These are phyloP conservation scores for Populus deltoides DNA, from an alignment of 345 rosid species.

Conservation along the genomic window DNA sequence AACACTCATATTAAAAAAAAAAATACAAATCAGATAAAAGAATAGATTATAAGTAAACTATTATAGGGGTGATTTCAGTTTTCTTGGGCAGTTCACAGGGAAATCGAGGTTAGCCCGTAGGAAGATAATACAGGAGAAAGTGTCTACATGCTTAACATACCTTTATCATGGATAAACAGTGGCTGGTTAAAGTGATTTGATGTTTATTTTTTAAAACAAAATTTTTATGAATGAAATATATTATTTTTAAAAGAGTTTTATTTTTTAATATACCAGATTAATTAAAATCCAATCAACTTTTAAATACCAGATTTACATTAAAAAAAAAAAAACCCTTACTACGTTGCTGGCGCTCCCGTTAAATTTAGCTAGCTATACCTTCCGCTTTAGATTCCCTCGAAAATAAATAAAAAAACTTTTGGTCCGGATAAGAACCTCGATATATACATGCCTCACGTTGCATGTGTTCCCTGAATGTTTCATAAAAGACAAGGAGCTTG, in stretches of 20 bases:
- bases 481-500: neutral
- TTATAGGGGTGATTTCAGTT: conserved; percentile 42
- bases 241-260: no score
- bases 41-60: conserved; percentile 29
- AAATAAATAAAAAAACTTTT: neutral
- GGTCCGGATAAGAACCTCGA: neutral
- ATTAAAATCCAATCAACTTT: no score
- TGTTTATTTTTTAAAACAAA: no score
- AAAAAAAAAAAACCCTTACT: neutral
- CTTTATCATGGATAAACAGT: no score
- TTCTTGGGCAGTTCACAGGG: conserved; percentile 63
- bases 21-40: no score
- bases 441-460: neutral
- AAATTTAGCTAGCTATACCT: neutral
- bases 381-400: neutral
- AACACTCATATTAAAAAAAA: no score
- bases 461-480: conserved; percentile 1
- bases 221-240: no score
- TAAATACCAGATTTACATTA: no score
- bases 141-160: no score
- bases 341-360: neutral
- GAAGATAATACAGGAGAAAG: conserved; percentile 3
- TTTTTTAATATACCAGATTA: no score
- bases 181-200: no score
- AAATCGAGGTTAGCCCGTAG: conserved; percentile 42